Evolutionary conservation across 306 rosid genomes (phyloP), one percentile per base, ranked within the genome.

Genomic region (Alnus rubra): DNA sequence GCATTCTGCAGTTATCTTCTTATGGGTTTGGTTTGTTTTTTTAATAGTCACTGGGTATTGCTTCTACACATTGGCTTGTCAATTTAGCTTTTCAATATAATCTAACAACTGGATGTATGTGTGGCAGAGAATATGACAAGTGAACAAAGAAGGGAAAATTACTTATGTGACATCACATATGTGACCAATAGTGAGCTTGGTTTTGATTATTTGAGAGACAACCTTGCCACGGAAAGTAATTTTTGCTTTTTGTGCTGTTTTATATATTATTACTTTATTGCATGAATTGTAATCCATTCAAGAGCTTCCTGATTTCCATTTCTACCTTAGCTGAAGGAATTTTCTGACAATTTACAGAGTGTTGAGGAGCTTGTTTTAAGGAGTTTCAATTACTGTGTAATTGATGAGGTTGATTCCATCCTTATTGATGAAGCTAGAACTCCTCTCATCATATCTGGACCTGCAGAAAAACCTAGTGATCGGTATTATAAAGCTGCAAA

Each of bases 171-270:
- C 84, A 91, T 95, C 83, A 95, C 98, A 70, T 95, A 95, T 50
- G 98, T 95, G 80, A 95, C 98, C 52, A 95, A 95, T 68, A 95
- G 97, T 16, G 98, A 95, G 87, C 98, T 95, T 69, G 98, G 98
- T 84, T 95, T 95, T 84, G 98, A 95, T 89, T 95, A 80, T 91
- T 83, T 92, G 88, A 90, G 98, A 84, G 98, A 95, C 92, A 95
- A 95, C 87, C 98, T 95, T 81, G 98, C 98, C 96, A 95, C 94
- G 98, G 98, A 95, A 95, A 92, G 98, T 95, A 88, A 86, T 89
- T 87, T 84, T 89, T 88, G 82, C 88, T 86, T 87, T 91, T 78
- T 84, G 50, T 77, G 75, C 80, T 82, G 37, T 52, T 67, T 85
- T 77, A 52, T 83, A 76, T 71, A 31, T 71, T 47, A 78, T 50